Conservation (phyloP, 176 grass and related monocot species). For the Phragmites australis region DNA sequence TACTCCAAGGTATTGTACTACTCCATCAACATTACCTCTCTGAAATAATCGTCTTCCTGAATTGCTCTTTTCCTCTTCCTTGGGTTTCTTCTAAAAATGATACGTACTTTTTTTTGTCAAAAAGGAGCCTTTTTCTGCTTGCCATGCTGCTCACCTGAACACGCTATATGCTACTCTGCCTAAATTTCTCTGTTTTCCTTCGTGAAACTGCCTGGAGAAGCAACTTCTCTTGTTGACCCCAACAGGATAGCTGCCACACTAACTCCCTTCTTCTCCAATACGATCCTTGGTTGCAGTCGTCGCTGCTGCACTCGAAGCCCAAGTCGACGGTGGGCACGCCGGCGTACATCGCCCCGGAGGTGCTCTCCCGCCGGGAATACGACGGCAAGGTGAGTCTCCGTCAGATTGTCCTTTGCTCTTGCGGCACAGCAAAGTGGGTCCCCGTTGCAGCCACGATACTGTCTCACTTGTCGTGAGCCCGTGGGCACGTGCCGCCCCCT, state of each 20-base stretch:
- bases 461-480: conserved; percentile 11
- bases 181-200: not conserved
- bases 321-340: conserved; percentile 93
- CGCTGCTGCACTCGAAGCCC: conserved; percentile 86
- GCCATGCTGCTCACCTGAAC: not conserved
- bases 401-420: not conserved
- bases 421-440: conserved; percentile 28
- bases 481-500: conserved; percentile 35
- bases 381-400: conserved; percentile 81
- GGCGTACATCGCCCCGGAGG: conserved; percentile 93
- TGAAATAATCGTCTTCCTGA: not conserved
- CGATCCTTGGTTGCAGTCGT: conserved; percentile 46
- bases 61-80: not conserved
- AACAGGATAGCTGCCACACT: not conserved
- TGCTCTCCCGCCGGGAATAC: conserved; percentile 81
- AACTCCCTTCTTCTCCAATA: not conserved
- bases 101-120: conserved; percentile 11
- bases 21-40: not conserved
- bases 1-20: conserved; percentile 59
- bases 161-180: not conserved
- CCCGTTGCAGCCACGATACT: conserved; percentile 8
- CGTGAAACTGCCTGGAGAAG: conserved; percentile 4
- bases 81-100: conserved; percentile 17
- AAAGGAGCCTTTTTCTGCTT: not conserved
- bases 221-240: not conserved